Evolutionary conservation across 1,284 basidiomycete genomes (phyloP).

Genomic region (Malassezia caprae): DNA sequence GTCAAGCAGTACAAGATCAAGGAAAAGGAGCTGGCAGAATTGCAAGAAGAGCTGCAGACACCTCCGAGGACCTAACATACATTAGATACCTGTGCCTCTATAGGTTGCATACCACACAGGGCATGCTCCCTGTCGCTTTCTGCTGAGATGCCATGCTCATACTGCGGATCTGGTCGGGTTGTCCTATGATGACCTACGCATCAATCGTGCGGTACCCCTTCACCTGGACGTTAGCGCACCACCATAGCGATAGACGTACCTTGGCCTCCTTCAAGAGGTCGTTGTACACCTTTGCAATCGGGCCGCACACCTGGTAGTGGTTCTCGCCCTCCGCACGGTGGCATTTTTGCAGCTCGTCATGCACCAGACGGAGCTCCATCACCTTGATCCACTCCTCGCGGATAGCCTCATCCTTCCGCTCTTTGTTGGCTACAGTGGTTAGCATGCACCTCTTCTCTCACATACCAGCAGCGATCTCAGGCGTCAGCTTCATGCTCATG

Average conservation of each 20-base stretch:
- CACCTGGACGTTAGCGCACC: constrained; percentile 5
- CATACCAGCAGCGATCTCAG: constrained; percentile 12
- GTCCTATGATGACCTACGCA: constrained; percentile 2
- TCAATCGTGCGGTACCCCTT: constrained; percentile 17
- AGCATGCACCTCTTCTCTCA: neutral
- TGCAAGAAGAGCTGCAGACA: constrained; percentile 19
- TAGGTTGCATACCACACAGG: neutral
- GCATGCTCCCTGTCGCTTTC: neutral
- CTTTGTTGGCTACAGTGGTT: constrained; percentile 49
- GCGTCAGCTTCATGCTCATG: constrained; percentile 13
- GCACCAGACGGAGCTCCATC: constrained; percentile 84
- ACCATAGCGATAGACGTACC: constrained; percentile 54
- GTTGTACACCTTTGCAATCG: constrained; percentile 73
- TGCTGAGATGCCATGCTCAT: neutral
- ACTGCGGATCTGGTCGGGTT: neutral
- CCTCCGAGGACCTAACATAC: neutral
- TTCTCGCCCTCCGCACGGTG: constrained; percentile 75
- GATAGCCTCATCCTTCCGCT: constrained; percentile 65
- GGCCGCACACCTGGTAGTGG: constrained; percentile 61
- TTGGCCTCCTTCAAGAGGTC: constrained; percentile 71
- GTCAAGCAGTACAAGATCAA: constrained; percentile 46
- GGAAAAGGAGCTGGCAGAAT: constrained; percentile 31
- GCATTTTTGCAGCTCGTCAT: constrained; percentile 82
- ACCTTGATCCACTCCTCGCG: constrained; percentile 87
- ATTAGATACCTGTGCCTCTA: neutral